Evolutionary conservation across 129 eudicot species (phyloP), one percentile per base, ranked within the genome.

Genomic region (Flaveria ramosissima): DNA sequence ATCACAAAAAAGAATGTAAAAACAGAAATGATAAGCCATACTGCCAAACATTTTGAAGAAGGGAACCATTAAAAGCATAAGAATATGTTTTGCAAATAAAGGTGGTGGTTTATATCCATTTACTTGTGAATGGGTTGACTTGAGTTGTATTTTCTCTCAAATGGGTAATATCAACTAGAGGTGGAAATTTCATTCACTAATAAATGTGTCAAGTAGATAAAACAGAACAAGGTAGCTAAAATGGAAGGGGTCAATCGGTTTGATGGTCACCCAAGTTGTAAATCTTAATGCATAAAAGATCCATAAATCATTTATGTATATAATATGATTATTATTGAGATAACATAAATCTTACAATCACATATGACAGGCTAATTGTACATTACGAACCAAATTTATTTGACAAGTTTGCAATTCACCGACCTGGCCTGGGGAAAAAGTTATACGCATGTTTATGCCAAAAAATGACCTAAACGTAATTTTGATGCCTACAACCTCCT

Each of bases 1-100:
- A 77, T 57, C 66, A 63, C 67, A 83, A 70, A 69, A 62, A 61
- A 55, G 42, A 8, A 63, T 64, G 27, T 73, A 23, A 61, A 60
- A 76, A 50, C 62, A 64, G 53, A 6, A 71, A n/a, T 56, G 24
- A 60, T 9, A 62, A 48, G 17, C 57, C 36, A 70, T 26, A 39
- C 62, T 36, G 36, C 45, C 69, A 63, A 63, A 23, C 12, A 51
- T 45, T 48, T 50, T 42, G 11, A 30, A 16, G 36, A 30, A 23
- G 50, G 21, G 3, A 73, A 20, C 70, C 11, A 51, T 43, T 19
- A 68, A 24, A 26, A 7, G 69, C 45, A 43, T 27, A 71, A 42
- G 46, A 63, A 59, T 11, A 20, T 32, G 46, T 30, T 66, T 36
- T 36, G 6, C 48, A 66, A 66, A 15, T 63, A 14, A 14, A 63